A percentile compares a stretch with the other conserved stretches of the same genome.
Evolutionary conservation across 805 yeast genomes (phyloP).

Genomic region (Geotrichum ghanense): DNA sequence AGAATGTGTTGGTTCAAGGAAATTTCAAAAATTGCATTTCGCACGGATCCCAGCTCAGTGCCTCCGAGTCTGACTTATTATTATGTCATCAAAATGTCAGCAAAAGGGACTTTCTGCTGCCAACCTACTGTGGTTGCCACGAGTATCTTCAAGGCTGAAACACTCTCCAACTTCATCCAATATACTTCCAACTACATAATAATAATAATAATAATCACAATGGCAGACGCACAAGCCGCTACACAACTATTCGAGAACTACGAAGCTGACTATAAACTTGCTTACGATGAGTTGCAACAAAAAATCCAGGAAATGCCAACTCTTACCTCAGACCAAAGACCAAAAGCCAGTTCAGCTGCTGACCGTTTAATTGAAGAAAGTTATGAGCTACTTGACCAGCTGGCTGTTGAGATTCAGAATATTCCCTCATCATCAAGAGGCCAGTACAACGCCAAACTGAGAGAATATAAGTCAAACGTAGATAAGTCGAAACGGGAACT

Average conservation of each 20-base stretch:
- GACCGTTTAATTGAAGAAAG: constrained; percentile 71
- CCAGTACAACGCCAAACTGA: constrained; percentile 58
- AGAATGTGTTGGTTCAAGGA: too few relatives aligned
- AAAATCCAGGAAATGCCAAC: constrained; percentile 46
- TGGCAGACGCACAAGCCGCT: constrained; percentile 1
- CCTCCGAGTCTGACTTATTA: too few relatives aligned
- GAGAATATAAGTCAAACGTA: constrained; percentile 53
- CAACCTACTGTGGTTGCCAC: too few relatives aligned
- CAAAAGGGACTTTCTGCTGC: too few relatives aligned
- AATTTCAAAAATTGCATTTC: too few relatives aligned
- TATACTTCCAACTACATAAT: too few relatives aligned
- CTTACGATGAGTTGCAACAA: constrained; percentile 57
- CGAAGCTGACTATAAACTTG: constrained; percentile 61
- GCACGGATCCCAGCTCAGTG: too few relatives aligned
- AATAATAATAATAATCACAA: neutral
- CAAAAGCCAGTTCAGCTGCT: constrained; percentile 43
- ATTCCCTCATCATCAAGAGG: constrained; percentile 69
- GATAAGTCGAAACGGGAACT: constrained; percentile 41
- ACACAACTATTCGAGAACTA: constrained; percentile 46
- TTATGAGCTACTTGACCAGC: constrained; percentile 70
- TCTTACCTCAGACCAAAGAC: constrained; percentile 37
- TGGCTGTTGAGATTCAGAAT: constrained; percentile 76
- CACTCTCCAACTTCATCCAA: too few relatives aligned
- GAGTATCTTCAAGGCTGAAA: too few relatives aligned
- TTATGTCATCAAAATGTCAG: too few relatives aligned